Base-by-base conservation (phyloP, 441 rosid species). In the Euphorbia celastroides region DNA sequence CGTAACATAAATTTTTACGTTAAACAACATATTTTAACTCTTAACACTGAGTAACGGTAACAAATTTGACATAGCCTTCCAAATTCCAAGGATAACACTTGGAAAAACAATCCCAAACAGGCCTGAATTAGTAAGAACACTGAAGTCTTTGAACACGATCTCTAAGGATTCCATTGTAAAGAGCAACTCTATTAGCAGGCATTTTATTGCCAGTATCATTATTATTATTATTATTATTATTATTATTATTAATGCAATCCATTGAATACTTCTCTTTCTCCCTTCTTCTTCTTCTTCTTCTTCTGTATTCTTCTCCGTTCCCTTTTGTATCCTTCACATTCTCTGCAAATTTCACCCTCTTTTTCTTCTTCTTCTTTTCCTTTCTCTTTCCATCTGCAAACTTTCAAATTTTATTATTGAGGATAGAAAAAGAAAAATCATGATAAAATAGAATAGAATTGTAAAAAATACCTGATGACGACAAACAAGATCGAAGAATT, bases 121-220 rank as follows among this genome's bases (percentile, higher is more conserved):
- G 9, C 5, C 12, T 0, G 7, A 17, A 46, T 84, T 78, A 88
- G 72, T 76, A 76, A 1, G 96, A 87, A 64, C 85, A 84, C 65
- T 80, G 75, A 38, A 57, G 68, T 42, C 80, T 72, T 58, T 84
- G 84, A 2, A 77, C 74, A 41, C 97, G 78, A 67, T 87, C 89
- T 67, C 94, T 84, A 8, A 89, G 82, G 57, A 91, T 83, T 72
- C 96, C 93, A 64, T 62, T 78, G 78, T 91, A 91, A 74, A 91
- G 32, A 79, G 90, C 94, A 28, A 80, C 42, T 63, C 96, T 78
- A 57, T 91, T 91, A 0, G 88, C 83, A 9, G 83, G 81, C 70
- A 79, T 75, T 51, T 30, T 63, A 19, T 51, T 52, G 9, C 12
- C 12, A 38, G 12, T 9, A 61, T 74, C 78, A 56, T 74, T 77